Conservation (phyloP, 2,329 filamentous ascomycete genomes). For the Nakataea oryzae region DNA sequence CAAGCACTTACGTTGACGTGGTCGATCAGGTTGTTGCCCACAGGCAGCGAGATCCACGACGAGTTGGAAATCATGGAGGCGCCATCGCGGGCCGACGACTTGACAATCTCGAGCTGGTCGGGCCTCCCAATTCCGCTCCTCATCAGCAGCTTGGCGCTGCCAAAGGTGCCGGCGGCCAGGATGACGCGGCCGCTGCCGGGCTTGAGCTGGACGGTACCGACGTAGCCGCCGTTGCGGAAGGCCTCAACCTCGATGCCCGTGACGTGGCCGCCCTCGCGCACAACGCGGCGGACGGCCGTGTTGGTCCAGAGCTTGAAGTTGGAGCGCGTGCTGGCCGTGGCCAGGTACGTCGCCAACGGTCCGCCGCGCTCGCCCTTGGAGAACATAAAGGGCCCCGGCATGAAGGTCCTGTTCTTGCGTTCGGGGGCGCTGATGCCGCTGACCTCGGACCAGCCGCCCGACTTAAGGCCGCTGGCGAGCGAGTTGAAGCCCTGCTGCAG, state of each 20-base stretch:
- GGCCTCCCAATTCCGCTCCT: slow-evolving; percentile 51
- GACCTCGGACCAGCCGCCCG: slow-evolving; percentile 51
- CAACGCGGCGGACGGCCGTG: slow-evolving; percentile 56
- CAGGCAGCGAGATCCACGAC: slow-evolving; percentile 36
- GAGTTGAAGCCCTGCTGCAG: slow-evolving; percentile 50
- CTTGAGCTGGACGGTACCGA: slow-evolving; percentile 46
- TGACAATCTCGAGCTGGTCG: slow-evolving; percentile 37
- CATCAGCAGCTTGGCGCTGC: slow-evolving; percentile 50
- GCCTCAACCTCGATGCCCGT: slow-evolving; percentile 59
- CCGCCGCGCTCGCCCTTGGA: slow-evolving; percentile 50
- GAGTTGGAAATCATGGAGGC: slow-evolving; percentile 30
- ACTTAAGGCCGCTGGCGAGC: slow-evolving; percentile 40
- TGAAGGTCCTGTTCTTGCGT: slow-evolving; percentile 50
- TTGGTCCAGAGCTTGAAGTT: slow-evolving; percentile 60
- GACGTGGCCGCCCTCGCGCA: slow-evolving; percentile 49
- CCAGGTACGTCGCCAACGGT: slow-evolving; percentile 55
- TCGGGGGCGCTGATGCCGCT: slow-evolving; percentile 44
- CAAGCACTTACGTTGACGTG: slow-evolving; percentile 23
- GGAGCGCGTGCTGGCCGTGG: slow-evolving; percentile 39
- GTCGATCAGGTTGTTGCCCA: slow-evolving; percentile 38
- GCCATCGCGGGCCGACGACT: slow-evolving; percentile 26
- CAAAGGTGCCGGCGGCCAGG: slow-evolving; percentile 50
- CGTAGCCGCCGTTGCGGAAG: slow-evolving; percentile 35
- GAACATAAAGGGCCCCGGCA: slow-evolving; percentile 53
- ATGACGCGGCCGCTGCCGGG: slow-evolving; percentile 46